These are phyloP conservation scores for Calocera cornea DNA, from an alignment of 768 basidiomycete genomes.

Conservation along the genomic window DNA sequence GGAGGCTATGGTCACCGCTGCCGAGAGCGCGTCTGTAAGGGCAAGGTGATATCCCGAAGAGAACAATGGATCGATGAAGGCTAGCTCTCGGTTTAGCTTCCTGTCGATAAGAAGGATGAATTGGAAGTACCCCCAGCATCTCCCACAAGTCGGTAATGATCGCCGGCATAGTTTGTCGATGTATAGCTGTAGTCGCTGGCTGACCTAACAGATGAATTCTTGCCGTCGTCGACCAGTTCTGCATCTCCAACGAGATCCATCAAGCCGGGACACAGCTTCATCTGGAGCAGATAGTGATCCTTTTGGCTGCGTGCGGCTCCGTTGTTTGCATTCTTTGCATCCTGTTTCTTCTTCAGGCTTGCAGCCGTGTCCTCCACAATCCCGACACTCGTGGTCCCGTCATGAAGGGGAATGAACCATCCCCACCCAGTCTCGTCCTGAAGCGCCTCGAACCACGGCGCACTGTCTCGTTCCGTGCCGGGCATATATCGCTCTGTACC, in stretches of 20 bases:
- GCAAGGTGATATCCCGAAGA: conserved; percentile 50
- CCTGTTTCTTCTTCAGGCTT: neutral
- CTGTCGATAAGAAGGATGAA: neutral
- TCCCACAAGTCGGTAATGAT: conserved; percentile 45
- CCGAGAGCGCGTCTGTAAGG: conserved; percentile 47
- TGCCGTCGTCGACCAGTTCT: conserved; percentile 3
- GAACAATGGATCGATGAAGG: conserved; percentile 53
- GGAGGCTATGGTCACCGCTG: conserved; percentile 43
- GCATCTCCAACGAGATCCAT: conserved; percentile 9
- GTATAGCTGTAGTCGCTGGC: neutral
- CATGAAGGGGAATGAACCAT: conserved; percentile 10
- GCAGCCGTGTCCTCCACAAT: neutral
- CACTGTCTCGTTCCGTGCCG: conserved; percentile 32
- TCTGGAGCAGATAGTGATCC: conserved; percentile 33
- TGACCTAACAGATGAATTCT: conserved; percentile 1
- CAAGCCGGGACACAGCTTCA: conserved; percentile 35
- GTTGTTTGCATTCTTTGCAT: neutral
- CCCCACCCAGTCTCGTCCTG: conserved; percentile 21
- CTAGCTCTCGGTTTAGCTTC: conserved; percentile 17
- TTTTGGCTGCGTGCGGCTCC: conserved; percentile 22
- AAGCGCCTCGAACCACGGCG: conserved; percentile 42
- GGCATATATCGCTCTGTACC: conserved; percentile 36
- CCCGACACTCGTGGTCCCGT: conserved; percentile 8
- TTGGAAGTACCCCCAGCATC: conserved; percentile 47
- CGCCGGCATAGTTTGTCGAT: conserved; percentile 36